Base-by-base conservation (phyloP, 2,329 filamentous ascomycete species). In the Cladophialophora yegresii region DNA sequence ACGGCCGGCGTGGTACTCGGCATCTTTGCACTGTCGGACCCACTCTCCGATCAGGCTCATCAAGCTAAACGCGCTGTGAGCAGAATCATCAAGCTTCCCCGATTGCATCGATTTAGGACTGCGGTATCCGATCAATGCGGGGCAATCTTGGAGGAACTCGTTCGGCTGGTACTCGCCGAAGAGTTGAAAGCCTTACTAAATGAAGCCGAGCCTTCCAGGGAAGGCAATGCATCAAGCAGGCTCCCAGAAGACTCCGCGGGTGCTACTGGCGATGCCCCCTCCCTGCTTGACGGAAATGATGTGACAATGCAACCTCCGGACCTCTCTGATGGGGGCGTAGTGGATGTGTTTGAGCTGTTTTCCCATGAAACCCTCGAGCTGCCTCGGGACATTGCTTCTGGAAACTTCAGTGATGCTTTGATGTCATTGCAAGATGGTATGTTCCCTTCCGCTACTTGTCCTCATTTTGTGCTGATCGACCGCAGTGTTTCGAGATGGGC, bases 1-100 rank as follows among this genome's bases (percentile, higher is more conserved):
- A 79, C 79, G 51, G 76, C 78, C 1, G 76, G 78, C 7, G 76
- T 81, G n/a, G 79, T 81, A 7, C 73, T 81, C 51, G 75, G 77
- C 16, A 75, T 80, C 1, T 73, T 77, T 54, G 78, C 79, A 1
- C 72, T 81, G 1, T 79, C 78, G 1, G 77, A 81, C 47, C 77
- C 78, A 1, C 73, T 81, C 1, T 79, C 78, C 0, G 75, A 80
- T 60, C 71, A 72, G 33, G 78, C 79, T 1, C 79, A 81, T 66
- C 75, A 76, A 54, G 75, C 77, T 0, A 81, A 81, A 63, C 73
- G 77, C 28, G 77, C 74, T 4, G 75, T 81, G 20, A 59, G 66
- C 57, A 63, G 58, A 43, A 68, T 68, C 36, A 63, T 68, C 40
- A 65, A 63, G 33, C 56, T 65, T 8, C 66, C 66, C n/a, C 55